phyloP scores from a whole-genome alignment of 495 filamentous ascomycete species.

The Aspergillus mulundensis region DNA sequence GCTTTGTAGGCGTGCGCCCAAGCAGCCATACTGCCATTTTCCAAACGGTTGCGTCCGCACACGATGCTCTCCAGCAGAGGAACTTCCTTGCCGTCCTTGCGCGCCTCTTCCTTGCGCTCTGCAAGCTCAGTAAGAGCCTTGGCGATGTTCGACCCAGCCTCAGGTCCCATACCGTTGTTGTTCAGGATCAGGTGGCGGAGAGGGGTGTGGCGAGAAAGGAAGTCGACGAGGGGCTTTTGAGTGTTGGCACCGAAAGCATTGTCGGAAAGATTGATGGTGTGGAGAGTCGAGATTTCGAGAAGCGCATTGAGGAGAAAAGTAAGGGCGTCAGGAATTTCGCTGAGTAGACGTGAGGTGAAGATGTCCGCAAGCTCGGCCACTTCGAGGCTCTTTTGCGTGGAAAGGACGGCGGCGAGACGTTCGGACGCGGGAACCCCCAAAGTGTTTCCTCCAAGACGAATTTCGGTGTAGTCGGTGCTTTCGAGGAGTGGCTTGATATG shows the following conservation, averaged over 20 bases:
- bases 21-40: slow-evolving; percentile 91
- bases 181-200: slow-evolving; percentile 90
- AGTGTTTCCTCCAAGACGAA: slow-evolving; percentile 84
- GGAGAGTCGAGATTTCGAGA: slow-evolving; percentile 73
- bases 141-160: slow-evolving; percentile 80
- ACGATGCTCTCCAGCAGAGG: slow-evolving; percentile 87
- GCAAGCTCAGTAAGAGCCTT: slow-evolving; percentile 73
- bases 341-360: slow-evolving; percentile 90
- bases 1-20: slow-evolving; percentile 85
- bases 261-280: slow-evolving; percentile 92
- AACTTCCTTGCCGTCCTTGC: slow-evolving; percentile 62
- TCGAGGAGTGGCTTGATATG: slow-evolving; percentile 71
- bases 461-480: slow-evolving; percentile 72
- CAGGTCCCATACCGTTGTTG: slow-evolving; percentile 96
- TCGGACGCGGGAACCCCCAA: slow-evolving; percentile 83
- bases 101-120: slow-evolving; percentile 72
- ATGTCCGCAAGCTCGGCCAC: slow-evolving; percentile 91
- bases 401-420: slow-evolving; percentile 72
- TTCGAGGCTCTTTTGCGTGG: slow-evolving; percentile 75
- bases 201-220: slow-evolving; percentile 78
- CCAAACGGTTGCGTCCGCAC: slow-evolving; percentile 91
- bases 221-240: slow-evolving; percentile 74
- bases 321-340: slow-evolving; percentile 89
- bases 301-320: slow-evolving; percentile 80
- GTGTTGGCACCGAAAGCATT: slow-evolving; percentile 97